Percentiles rank a stretch among this genome's conserved stretches.
Conservation (phyloP, 176 grass and related monocot genomes). For the Aegilops umbellulata region DNA sequence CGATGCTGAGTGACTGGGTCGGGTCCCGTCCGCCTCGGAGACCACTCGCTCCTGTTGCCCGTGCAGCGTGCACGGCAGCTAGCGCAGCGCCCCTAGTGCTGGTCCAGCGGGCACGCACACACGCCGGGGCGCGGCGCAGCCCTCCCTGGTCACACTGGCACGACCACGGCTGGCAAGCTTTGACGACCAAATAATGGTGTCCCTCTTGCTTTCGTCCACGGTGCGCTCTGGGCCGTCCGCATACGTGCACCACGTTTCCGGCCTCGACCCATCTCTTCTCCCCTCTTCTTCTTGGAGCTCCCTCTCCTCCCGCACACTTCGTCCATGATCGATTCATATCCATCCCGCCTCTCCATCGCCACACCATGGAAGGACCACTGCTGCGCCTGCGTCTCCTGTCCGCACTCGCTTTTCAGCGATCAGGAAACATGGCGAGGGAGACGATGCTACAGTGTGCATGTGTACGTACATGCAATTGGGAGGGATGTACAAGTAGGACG, state of each 20-base stretch:
- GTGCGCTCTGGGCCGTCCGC: not conserved
- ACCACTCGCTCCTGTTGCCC: not conserved
- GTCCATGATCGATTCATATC: not conserved
- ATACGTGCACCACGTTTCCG: not conserved
- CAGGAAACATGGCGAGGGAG: not conserved
- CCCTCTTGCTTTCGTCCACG: not conserved
- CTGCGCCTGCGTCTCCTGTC: not conserved
- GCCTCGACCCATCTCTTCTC: not conserved
- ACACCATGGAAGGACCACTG: not conserved
- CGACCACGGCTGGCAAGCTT: not conserved
- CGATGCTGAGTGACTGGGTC: too few relatives aligned
- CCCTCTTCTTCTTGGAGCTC: not conserved
- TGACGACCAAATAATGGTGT: conserved; percentile 31
- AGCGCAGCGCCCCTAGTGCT: not conserved
- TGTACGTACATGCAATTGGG: too few relatives aligned
- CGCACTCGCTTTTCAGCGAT: not conserved
- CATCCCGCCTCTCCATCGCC: not conserved
- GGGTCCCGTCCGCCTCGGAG: not conserved
- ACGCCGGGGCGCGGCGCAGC: not conserved
- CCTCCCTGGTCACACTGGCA: not conserved
- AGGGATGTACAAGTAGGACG: not conserved
- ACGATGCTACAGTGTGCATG: not conserved
- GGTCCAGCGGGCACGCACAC: not conserved
- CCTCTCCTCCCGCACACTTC: not conserved
- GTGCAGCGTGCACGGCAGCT: not conserved